These are phyloP conservation scores for Podila epigama DNA, from an alignment of 192 early-diverging fungal species.

Conservation along the genomic window DNA sequence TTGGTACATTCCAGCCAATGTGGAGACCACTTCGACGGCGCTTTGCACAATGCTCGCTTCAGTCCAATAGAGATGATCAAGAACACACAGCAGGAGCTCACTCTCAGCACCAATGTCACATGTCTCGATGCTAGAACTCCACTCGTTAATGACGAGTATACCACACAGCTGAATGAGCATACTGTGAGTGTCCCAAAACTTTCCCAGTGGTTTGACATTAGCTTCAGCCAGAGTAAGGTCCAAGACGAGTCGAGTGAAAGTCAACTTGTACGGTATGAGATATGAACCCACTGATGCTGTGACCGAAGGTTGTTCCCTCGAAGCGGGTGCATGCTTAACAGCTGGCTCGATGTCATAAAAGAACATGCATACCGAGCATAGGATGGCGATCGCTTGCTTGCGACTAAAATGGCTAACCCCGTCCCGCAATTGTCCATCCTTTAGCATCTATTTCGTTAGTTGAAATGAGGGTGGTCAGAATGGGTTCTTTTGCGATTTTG, in stretches of 20 bases:
- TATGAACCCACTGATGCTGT: background rate
- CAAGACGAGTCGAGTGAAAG: constrained; percentile 29
- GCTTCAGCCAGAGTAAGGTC: constrained; percentile 43
- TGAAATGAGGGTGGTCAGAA: constrained; percentile 52
- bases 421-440: constrained; percentile 25
- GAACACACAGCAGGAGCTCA: constrained; percentile 66
- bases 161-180: constrained; percentile 46
- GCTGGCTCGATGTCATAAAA: constrained; percentile 37
- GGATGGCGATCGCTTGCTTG: constrained; percentile 55
- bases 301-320: background rate
- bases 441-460: constrained; percentile 52
- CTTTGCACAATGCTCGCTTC: constrained; percentile 68
- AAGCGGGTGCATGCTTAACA: background rate
- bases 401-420: constrained; percentile 49
- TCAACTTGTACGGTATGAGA: constrained; percentile 25
- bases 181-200: constrained; percentile 49
- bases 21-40: constrained; percentile 67
- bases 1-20: constrained; percentile 65
- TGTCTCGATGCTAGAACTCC: constrained; percentile 40
- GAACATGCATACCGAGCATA: constrained; percentile 53
- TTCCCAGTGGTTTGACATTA: constrained; percentile 37
- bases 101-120: constrained; percentile 55
- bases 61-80: constrained; percentile 72
- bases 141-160: constrained; percentile 45
- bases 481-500: constrained; percentile 52